Conservation (phyloP, 495 filamentous ascomycete species). For the Neurospora sp. region DNA sequence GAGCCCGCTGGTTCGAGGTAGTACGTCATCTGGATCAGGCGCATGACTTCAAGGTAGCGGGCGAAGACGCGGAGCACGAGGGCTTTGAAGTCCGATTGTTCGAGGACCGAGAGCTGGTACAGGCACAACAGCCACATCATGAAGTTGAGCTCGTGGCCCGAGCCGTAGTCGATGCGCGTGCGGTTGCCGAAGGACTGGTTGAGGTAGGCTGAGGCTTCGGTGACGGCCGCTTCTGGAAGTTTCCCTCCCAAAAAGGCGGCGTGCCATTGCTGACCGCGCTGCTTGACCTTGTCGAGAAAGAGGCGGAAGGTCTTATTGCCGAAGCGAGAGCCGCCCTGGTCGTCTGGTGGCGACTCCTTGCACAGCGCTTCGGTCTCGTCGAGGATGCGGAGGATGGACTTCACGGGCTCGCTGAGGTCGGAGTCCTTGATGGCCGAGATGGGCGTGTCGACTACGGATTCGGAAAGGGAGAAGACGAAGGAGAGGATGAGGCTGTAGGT, state of each 20-base stretch:
- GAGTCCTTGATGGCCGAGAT: constrained; percentile 52
- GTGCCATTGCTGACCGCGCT: constrained; percentile 49
- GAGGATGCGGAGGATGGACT: constrained; percentile 60
- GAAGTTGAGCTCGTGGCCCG: constrained; percentile 94
- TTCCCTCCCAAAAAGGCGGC: constrained; percentile 29
- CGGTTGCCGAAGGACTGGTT: constrained; percentile 75
- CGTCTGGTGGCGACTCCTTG: constrained; percentile 60
- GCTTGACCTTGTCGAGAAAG: constrained; percentile 63
- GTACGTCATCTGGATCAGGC: constrained; percentile 75
- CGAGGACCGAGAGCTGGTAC: constrained; percentile 63
- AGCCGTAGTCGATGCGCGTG: constrained; percentile 90
- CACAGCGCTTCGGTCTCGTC: constrained; percentile 54
- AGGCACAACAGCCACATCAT: constrained; percentile 88
- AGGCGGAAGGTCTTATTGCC: constrained; percentile 84
- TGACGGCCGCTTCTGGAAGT: constrained; percentile 39
- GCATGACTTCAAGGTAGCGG: constrained; percentile 72
- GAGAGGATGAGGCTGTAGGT: constrained; percentile 67
- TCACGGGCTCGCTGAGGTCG: constrained; percentile 45
- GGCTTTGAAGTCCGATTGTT: constrained; percentile 52
- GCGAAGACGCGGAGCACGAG: constrained; percentile 70
- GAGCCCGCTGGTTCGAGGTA: constrained; percentile 93
- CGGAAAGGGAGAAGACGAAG: constrained; percentile 79
- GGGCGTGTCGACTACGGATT: constrained; percentile 68
- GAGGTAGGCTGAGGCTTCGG: constrained; percentile 72
- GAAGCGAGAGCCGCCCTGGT: constrained; percentile 81